Evolutionary conservation across 1,284 basidiomycete genomes (phyloP), one percentile per base, ranked within the genome.

Genomic region (Pisolithus thermaeus): DNA sequence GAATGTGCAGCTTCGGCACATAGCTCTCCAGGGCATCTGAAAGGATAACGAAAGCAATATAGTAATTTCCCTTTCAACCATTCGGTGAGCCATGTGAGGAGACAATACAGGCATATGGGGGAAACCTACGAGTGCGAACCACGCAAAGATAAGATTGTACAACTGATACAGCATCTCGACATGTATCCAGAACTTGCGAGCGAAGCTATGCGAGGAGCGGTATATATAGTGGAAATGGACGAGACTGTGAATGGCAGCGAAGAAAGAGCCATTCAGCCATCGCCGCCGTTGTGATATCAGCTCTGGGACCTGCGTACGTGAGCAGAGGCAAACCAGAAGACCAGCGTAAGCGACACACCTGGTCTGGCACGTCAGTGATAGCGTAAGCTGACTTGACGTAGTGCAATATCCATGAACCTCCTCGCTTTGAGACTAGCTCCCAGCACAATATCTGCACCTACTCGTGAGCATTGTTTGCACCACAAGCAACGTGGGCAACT

Each of bases 261-360:
- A 96, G 80, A 98, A 97, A 6, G 92, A 95, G 5, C 96, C 96
- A 65, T 98, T 99, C 38, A 98, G 78, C 96, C 96, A 97, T 49
- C 94, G 84, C 50, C 94, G 80, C 51, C 94, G 85, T 66, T 97
- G 94, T 1, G 90, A 92, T 60, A 97, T 93, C 51, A 97, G 72
- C 66, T 96, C 93, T 0, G 92, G 88, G 4, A 93, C 83, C 77
- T 84, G 51, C 25, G 14, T n/a, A 52, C 25, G 16, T 43, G 18
- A 25, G 41, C 45, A 28, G 52, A 22, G 7, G 45, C 14, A 38
- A 20, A 20, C 16, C 39, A 47, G 36, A 20, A n/a, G 27, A 44
- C 32, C 3, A 41, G 23, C 45, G 11, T n/a, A 22, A 64, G 39
- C 50, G n/a, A 3, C 42, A 30, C 16, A 85, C 84, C 66, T 87